Conservation (phyloP, 139 green algal species). For the Raphidocelis subcapitata region DNA sequence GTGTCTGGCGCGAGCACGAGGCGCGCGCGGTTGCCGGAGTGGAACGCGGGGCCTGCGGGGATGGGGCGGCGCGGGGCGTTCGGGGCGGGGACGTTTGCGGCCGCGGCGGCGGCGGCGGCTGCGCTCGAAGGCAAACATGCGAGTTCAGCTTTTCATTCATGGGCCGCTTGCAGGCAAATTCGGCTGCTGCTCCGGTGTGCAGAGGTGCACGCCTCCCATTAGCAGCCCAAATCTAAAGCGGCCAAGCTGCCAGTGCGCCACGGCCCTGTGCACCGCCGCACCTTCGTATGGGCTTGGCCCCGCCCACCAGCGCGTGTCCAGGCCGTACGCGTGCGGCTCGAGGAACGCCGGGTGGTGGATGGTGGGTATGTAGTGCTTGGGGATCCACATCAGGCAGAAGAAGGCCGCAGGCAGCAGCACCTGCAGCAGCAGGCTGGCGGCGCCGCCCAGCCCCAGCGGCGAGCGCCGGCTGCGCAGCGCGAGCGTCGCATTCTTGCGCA, state of each 20-base stretch:
- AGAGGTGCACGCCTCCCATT: too few relatives aligned
- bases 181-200: too few relatives aligned
- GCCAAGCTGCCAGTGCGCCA: too few relatives aligned
- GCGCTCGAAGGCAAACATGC: too few relatives aligned
- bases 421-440: slow-evolving; percentile 39
- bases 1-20: slow-evolving; percentile 58
- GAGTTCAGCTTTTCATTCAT: too few relatives aligned
- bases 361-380: slow-evolving; percentile 70
- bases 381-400: slow-evolving; percentile 61
- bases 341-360: slow-evolving; percentile 20
- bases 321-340: slow-evolving; percentile 8
- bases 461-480: slow-evolving; percentile 34
- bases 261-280: slow-evolving; percentile 10
- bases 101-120: background rate
- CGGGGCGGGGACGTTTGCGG: background rate
- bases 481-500: slow-evolving; percentile 63
- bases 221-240: too few relatives aligned
- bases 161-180: too few relatives aligned
- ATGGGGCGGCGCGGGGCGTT: too few relatives aligned
- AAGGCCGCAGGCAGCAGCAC: slow-evolving; percentile 23
- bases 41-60: slow-evolving; percentile 51
- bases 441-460: slow-evolving; percentile 43
- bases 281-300: slow-evolving; percentile 52
- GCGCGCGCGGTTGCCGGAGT: slow-evolving; percentile 12
- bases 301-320: slow-evolving; percentile 30